phyloP scores from a whole-genome alignment of 345 rosid genomes.

The Psidium friedrichsthalianum region DNA sequence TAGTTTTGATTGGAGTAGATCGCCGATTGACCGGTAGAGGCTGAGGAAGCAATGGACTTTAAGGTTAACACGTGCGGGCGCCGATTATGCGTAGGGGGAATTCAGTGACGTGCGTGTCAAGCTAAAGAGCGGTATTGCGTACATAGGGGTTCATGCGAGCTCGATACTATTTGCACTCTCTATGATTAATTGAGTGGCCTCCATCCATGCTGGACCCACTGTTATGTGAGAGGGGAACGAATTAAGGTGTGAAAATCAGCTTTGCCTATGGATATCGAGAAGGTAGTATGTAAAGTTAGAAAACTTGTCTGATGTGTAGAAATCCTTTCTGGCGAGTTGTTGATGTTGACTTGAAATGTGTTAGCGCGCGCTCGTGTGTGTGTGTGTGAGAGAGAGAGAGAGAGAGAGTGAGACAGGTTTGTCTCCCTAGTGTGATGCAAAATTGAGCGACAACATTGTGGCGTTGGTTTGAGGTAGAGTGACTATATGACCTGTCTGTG shows the following conservation, averaged over 20 bases:
- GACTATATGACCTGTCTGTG: accelerated
- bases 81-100: neutral
- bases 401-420: no score
- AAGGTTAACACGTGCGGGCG: neutral
- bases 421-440: neutral
- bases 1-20: neutral
- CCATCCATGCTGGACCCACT: neutral
- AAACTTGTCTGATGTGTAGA: neutral
- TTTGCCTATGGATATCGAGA: accelerated
- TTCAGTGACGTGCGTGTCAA: neutral
- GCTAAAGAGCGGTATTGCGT: neutral
- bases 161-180: neutral
- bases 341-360: neutral
- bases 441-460: accelerated
- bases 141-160: neutral
- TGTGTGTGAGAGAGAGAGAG: neutral
- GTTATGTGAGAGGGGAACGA: neutral
- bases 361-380: no score
- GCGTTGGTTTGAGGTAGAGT: neutral
- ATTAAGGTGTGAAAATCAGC: neutral
- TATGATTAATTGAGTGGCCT: neutral
- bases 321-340: neutral
- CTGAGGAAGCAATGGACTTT: neutral
- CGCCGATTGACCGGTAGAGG: neutral
- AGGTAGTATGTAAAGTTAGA: neutral